Percentiles rank a stretch among this genome's conserved stretches.
phyloP scores from a whole-genome alignment of 2,329 filamentous ascomycete species.

The Zymoseptoria pseudotritici region DNA sequence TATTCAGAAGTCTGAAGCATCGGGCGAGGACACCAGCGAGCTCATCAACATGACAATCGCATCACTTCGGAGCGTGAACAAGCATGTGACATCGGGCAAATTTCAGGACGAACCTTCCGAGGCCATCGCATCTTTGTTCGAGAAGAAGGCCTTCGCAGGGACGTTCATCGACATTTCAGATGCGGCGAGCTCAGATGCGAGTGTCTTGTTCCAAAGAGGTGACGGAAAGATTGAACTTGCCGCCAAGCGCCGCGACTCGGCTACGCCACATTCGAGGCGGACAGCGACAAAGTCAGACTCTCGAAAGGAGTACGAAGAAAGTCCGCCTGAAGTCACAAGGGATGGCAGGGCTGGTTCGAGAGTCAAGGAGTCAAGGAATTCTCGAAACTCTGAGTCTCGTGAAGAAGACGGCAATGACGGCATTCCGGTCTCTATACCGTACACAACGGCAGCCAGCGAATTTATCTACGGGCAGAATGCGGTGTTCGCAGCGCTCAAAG shows the following conservation, averaged over 20 bases:
- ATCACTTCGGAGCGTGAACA: slow-evolving; percentile 10
- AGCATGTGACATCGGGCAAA: slow-evolving; percentile 8
- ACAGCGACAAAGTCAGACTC: background rate
- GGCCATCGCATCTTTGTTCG: slow-evolving; percentile 12
- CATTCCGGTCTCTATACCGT: slow-evolving; percentile 46
- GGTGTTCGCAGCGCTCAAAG: slow-evolving; percentile 69
- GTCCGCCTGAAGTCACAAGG: background rate
- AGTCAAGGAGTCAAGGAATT: background rate
- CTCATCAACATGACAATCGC: slow-evolving; percentile 7
- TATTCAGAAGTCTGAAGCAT: slow-evolving; percentile 12
- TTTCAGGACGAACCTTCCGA: slow-evolving; percentile 12
- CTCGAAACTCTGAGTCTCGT: background rate
- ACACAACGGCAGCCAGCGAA: slow-evolving; percentile 80
- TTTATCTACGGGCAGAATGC: slow-evolving; percentile 82
- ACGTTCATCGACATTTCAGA: slow-evolving; percentile 7
- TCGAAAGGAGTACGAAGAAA: background rate
- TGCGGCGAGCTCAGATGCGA: background rate
- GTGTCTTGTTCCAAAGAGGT: slow-evolving; percentile 1
- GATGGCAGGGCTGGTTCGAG: background rate
- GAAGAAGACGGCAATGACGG: slow-evolving; percentile 17
- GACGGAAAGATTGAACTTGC: slow-evolving; percentile 1
- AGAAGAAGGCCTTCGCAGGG: slow-evolving; percentile 11
- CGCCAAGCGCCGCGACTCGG: background rate
- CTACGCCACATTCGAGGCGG: background rate
- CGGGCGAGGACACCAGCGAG: slow-evolving; percentile 11